Evolutionary conservation across 768 basidiomycete species (phyloP).

Genomic region (Suillus americanus): DNA sequence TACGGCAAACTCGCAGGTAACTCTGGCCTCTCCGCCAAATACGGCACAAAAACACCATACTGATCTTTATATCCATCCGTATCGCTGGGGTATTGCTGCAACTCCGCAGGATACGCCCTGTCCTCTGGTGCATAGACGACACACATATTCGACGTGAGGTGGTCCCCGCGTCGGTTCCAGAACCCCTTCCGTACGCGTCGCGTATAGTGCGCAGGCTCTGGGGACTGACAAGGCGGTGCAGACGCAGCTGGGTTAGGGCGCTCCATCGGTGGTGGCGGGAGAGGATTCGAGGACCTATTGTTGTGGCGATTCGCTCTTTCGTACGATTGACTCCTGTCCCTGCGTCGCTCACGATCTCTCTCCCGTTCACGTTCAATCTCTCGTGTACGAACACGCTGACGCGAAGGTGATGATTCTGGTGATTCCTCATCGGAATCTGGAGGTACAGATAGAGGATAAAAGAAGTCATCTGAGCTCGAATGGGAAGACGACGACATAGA

Average conservation of each 20-base stretch:
- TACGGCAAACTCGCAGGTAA: slow-evolving; percentile 61
- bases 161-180: slow-evolving; percentile 79
- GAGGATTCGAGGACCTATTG: slow-evolving; percentile 20
- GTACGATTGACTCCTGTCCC: background rate
- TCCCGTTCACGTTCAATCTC: slow-evolving; percentile 3
- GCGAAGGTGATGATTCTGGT: slow-evolving; percentile 15
- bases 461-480: slow-evolving; percentile 26
- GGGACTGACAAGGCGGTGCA: slow-evolving; percentile 26
- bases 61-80: slow-evolving; percentile 59
- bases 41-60: slow-evolving; percentile 41
- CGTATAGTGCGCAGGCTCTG: slow-evolving; percentile 29
- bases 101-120: slow-evolving; percentile 57
- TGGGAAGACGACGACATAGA: slow-evolving; percentile 13
- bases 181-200: slow-evolving; percentile 51
- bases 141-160: slow-evolving; percentile 52
- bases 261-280: slow-evolving; percentile 30
- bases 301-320: background rate
- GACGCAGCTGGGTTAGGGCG: slow-evolving; percentile 23
- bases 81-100: slow-evolving; percentile 57
- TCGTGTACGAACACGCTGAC: slow-evolving; percentile 17
- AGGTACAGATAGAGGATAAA: slow-evolving; percentile 23
- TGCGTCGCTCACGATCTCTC: background rate
- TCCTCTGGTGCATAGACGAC: slow-evolving; percentile 66
- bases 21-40: slow-evolving; percentile 49
- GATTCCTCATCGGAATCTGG: slow-evolving; percentile 15